Base-by-base conservation (phyloP, 192 early-diverging fungal species). In the Ramicandelaber brevisporus region DNA sequence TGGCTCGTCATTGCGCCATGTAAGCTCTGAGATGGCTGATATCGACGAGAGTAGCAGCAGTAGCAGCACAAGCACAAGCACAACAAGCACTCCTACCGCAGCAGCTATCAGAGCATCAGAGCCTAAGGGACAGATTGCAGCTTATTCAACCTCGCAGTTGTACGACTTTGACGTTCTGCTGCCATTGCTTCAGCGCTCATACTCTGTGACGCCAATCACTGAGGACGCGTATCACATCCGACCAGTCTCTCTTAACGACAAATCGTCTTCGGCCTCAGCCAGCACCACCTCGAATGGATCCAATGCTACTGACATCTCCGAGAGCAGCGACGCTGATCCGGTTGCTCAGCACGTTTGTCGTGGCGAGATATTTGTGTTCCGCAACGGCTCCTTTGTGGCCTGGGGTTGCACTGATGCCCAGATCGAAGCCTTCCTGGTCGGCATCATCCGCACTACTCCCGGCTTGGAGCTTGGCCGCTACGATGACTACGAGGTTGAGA, bases 191-290 rank as follows among this genome's bases (percentile, higher is more conserved):
- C 50, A 59, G 26, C 20, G 39, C 4, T 18, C 31, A 26, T 61
- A 41, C 37, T 21, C 44, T 4, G 40, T 63, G 4, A 46, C 57
- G 11, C 57, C 61, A 2, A 52, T 37, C 37, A 53, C 63, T 9
- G 57, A 63, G 15, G 63, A 61, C 23, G 63, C 61, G n/a, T 60
- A 50, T 34, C 57, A 67, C 26, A 23, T 68, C 11, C n/a, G n/a
- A n/a, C n/a, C n/a, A n/a, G n/a, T n/a, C n/a, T n/a, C n/a, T n/a
- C n/a, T n/a, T n/a, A n/a, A n/a, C n/a, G n/a, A n/a, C n/a, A n/a
- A n/a, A n/a, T n/a, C n/a, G n/a, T 33, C 40, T 9, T 17, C 54
- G 20, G 21, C 27, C 16, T 21, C 39, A 16, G 14, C 34, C 0
- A 27, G 30, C 12, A 3, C 6, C 23, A 13, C 16, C 34, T 14